Percentiles rank a stretch among this genome's conserved stretches.
These are phyloP conservation scores for Pyronema domesticum DNA, from an alignment of 495 filamentous ascomycete species.

Conservation along the genomic window DNA sequence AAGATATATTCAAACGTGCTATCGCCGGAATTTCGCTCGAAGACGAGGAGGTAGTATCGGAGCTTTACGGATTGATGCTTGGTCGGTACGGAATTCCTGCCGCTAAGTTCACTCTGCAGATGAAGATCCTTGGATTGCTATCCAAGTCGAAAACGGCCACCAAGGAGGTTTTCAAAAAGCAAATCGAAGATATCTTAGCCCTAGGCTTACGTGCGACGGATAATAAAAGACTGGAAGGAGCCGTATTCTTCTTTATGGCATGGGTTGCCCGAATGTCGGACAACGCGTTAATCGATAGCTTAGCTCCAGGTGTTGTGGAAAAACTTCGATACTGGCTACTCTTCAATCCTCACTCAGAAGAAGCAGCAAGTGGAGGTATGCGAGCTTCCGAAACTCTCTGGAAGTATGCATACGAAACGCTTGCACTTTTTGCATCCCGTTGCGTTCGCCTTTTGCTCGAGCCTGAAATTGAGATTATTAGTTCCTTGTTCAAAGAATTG, in stretches of 20 bases:
- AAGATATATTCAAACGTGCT: constrained; percentile 68
- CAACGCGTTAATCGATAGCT: constrained; percentile 35
- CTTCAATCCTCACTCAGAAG: constrained; percentile 33
- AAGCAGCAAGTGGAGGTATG: constrained; percentile 34
- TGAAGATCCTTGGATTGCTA: constrained; percentile 52
- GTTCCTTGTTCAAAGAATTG: constrained; percentile 53
- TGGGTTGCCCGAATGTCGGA: constrained; percentile 68
- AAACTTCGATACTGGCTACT: constrained; percentile 43
- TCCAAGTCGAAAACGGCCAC: constrained; percentile 51
- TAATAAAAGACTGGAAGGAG: constrained; percentile 40
- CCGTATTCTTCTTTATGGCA: constrained; percentile 75
- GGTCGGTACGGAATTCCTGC: constrained; percentile 34
- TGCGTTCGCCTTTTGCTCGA: constrained; percentile 33
- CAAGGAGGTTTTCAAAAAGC: constrained; percentile 41
- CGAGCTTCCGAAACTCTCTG: constrained; percentile 32
- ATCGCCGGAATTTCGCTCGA: constrained; percentile 49
- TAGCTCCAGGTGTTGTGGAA: constrained; percentile 53
- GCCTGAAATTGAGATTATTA: constrained; percentile 35
- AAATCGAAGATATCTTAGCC: constrained; percentile 52
- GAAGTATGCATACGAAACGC: constrained; percentile 61
- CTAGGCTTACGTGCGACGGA: constrained; percentile 34
- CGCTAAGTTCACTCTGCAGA: constrained; percentile 51
- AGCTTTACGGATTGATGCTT: constrained; percentile 54
- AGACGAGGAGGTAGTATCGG: constrained; percentile 39
- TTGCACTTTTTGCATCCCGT: constrained; percentile 59